Percentiles rank a stretch among this genome's conserved stretches.
phyloP scores from a whole-genome alignment of 495 filamentous ascomycete species.

The Xylaria acuta region DNA sequence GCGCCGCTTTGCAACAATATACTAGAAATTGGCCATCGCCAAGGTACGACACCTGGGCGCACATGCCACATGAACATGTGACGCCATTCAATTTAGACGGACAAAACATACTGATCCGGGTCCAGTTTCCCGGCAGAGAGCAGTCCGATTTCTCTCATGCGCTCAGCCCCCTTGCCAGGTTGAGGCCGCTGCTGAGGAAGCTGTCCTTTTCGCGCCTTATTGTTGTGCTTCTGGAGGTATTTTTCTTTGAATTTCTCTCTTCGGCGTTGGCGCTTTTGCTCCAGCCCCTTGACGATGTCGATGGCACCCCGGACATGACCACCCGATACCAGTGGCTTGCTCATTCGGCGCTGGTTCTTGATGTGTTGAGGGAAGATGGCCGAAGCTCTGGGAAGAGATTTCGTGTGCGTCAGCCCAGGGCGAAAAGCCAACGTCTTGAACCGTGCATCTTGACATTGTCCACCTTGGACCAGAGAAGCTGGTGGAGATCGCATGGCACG shows the following conservation, averaged over 20 bases:
- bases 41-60: not conserved
- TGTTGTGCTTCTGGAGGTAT: constrained; percentile 72
- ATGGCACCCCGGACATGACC: constrained; percentile 81
- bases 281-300: constrained; percentile 95
- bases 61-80: not conserved
- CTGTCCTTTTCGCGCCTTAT: constrained; percentile 58
- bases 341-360: constrained; percentile 41
- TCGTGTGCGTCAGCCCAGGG: constrained; percentile 69
- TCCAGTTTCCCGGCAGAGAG: constrained; percentile 82
- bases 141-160: constrained; percentile 92
- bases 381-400: constrained; percentile 77
- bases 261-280: constrained; percentile 89
- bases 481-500: constrained; percentile 50
- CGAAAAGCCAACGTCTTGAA: constrained; percentile 69
- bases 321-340: constrained; percentile 42
- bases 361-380: constrained; percentile 68
- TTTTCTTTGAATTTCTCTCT: constrained; percentile 78
- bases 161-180: constrained; percentile 87
- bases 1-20: constrained; percentile 27
- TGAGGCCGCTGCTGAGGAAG: constrained; percentile 56
- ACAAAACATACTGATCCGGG: constrained; percentile 80
- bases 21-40: constrained; percentile 32
- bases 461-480: constrained; percentile 48
- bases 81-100: constrained; percentile 58
- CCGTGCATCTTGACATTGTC: constrained; percentile 41